These are phyloP conservation scores for Tylopilus sp. DNA, from an alignment of 768 basidiomycete genomes.

Conservation along the genomic window DNA sequence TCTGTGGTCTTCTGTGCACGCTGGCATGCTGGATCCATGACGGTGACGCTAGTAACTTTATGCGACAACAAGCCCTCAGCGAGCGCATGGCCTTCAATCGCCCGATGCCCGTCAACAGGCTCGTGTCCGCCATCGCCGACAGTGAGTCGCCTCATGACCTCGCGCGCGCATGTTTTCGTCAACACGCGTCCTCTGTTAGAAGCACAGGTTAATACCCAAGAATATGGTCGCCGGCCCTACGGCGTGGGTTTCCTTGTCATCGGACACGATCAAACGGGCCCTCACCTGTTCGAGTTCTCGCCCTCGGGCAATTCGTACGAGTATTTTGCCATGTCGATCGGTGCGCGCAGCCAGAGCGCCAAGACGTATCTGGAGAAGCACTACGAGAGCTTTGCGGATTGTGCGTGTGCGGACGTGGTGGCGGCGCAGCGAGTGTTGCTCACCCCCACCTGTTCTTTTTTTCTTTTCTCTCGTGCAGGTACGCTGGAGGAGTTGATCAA, in stretches of 20 bases:
- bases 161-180: background rate
- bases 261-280: slow-evolving; percentile 93
- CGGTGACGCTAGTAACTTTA: slow-evolving; percentile 77
- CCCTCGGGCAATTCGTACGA: slow-evolving; percentile 97
- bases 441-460: too few species aligned
- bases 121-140: slow-evolving; percentile 92
- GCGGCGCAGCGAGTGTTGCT: background rate
- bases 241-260: slow-evolving; percentile 99
- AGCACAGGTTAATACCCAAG: slow-evolving; percentile 98
- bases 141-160: slow-evolving; percentile 55
- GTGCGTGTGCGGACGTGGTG: slow-evolving; percentile 43
- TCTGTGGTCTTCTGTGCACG: background rate
- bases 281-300: slow-evolving; percentile 97
- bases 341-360: slow-evolving; percentile 95
- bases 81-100: slow-evolving; percentile 95
- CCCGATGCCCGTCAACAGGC: slow-evolving; percentile 88
- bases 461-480: slow-evolving; percentile 40
- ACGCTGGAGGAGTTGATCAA: slow-evolving; percentile 83
- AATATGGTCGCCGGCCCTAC: slow-evolving; percentile 95
- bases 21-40: background rate
- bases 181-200: slow-evolving; percentile 44
- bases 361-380: slow-evolving; percentile 98
- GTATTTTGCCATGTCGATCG: slow-evolving; percentile 98
- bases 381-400: slow-evolving; percentile 80
- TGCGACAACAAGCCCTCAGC: slow-evolving; percentile 97